Evolutionary conservation across 1,139 yeast genomes (phyloP), one percentile per base, ranked within the genome.

Genomic region (Zygosaccharomyces pseudobailii): DNA sequence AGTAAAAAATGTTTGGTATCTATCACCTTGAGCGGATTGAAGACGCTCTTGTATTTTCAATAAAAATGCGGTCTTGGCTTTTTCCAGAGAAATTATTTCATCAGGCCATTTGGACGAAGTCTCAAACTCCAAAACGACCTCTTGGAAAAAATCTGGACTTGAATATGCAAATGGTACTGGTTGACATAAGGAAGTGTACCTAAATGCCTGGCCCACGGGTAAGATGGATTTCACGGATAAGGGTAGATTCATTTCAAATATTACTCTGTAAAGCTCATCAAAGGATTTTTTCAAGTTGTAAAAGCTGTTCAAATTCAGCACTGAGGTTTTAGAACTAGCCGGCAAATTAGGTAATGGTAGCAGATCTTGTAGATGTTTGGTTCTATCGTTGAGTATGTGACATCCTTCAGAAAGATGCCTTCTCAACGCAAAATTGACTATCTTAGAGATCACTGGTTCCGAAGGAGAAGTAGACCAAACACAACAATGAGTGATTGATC

Each of bases 91-190:
- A 32, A 75, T 71, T 4, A 88, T 65, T 65, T 92, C 96, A 67
- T 87, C 96, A 1, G 99, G 98, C 99, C 98, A 94, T 65, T 82
- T 81, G n/a, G 81, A 75, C 1, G 96, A 86, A 3, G 87, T 73
- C 69, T 94, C 98, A 66, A 94, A 88, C 66, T 89, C 96, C 40
- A 94, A 67, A 9, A 90, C 75, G 23, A 84, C 82, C 43, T 85
- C 89, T 55, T 86, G 87, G 73, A 87, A 80, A 57, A 85, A 86
- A 62, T 87, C 90, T 5, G 90, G 90, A 57, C 79, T 84, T 2
- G 87, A 77, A 41, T 74, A 65, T 13, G 94, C 92, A 71, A 78
- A 87, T 35, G 96, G 95, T 34, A 82, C 87, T 0, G 97, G 97
- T 55, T 80, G 83, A 51, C 82, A 73, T 9, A 84, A 60, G 1